Percentiles rank a stretch among this genome's conserved stretches.
Evolutionary conservation across 257 asterid genomes (phyloP).

Genomic region (Scutellaria baicalensis): DNA sequence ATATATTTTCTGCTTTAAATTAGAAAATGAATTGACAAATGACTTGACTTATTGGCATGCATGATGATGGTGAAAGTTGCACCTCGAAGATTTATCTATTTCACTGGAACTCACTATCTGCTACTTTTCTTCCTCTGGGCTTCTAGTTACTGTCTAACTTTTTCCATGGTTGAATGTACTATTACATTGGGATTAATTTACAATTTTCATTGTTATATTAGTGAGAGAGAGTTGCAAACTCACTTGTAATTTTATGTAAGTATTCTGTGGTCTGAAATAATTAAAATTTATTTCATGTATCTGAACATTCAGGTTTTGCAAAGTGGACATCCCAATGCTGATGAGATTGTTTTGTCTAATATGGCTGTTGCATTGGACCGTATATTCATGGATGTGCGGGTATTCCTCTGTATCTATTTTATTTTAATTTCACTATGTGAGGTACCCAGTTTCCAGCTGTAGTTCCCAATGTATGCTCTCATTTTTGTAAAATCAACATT

Average conservation of each 20-base stretch:
- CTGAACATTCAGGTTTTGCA: constrained; percentile 43
- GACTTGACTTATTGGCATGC: neutral
- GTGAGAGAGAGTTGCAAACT: neutral
- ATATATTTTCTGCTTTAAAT: neutral
- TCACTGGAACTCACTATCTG: neutral
- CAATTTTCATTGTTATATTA: neutral
- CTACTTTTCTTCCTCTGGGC: neutral
- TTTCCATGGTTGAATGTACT: neutral
- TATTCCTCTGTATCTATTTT: constrained; percentile 20
- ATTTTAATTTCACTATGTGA: constrained; percentile 4
- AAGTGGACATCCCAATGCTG: constrained; percentile 72
- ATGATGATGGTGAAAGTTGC: neutral
- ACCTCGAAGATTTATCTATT: neutral
- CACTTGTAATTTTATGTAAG: neutral
- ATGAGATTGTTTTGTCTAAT: constrained; percentile 59
- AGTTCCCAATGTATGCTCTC: neutral
- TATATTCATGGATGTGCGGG: constrained; percentile 71
- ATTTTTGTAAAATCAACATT: constrained; percentile 17
- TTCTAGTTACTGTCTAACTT: neutral
- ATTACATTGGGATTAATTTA: neutral
- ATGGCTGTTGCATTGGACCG: constrained; percentile 77
- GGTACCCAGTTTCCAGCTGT: neutral
- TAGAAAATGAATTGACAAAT: neutral
- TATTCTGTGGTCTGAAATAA: constrained; percentile 7
- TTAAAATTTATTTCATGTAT: neutral